Percentiles rank a stretch among this genome's conserved stretches.
These are phyloP conservation scores for Acer saccharum DNA, from an alignment of 345 rosid genomes.

Conservation along the genomic window DNA sequence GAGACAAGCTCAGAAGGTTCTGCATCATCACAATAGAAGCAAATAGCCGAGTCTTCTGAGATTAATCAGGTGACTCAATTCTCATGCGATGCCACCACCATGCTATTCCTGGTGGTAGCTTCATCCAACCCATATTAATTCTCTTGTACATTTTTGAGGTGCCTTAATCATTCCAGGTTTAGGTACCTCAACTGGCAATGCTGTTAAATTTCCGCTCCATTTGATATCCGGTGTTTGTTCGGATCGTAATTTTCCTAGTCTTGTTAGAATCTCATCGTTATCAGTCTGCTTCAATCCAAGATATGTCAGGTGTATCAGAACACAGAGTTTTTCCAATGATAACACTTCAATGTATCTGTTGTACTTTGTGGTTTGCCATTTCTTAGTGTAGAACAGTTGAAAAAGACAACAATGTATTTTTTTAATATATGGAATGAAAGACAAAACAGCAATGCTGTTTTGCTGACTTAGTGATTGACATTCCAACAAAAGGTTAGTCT, in stretches of 20 bases:
- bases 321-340: no score
- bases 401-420: no score
- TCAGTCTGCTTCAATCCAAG: conserved; percentile 38
- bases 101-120: conserved; percentile 33
- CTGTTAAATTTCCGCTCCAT: conserved; percentile 31
- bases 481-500: no score
- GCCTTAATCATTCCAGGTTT: conserved; percentile 28
- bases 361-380: no score
- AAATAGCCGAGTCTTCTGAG: conserved; percentile 36
- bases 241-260: conserved; percentile 25
- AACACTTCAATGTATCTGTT: no score
- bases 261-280: conserved; percentile 30
- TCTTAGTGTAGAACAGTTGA: no score
- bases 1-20: conserved; percentile 35
- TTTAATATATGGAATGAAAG: no score
- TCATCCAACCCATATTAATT: conserved; percentile 21
- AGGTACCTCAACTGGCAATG: conserved; percentile 26
- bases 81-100: conserved; percentile 28
- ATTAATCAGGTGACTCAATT: conserved; percentile 29
- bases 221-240: conserved; percentile 38
- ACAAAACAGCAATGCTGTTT: no score
- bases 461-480: no score
- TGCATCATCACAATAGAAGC: conserved; percentile 37
- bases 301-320: conserved; percentile 40
- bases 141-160: conserved; percentile 39